Evolutionary conservation across 2,329 filamentous ascomycete genomes (phyloP), one percentile per base, ranked within the genome.

Genomic region (Aspergillus amoenus): DNA sequence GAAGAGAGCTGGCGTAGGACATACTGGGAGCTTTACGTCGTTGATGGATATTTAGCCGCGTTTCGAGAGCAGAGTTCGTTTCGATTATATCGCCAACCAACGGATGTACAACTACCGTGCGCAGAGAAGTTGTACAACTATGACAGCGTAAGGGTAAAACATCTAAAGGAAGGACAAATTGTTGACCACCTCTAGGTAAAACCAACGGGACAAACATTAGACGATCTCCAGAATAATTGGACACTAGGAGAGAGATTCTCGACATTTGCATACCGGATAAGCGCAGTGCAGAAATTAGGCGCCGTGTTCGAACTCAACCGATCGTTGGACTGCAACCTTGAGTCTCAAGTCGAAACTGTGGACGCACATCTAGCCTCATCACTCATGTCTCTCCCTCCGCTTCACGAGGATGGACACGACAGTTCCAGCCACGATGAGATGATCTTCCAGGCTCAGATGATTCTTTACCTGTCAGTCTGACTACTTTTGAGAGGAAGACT

Each of bases 1-100:
- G 89, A 93, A 69, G 91, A 96, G 73, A 90, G 88, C 71, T 91
- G 89, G 86, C 83, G 90, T 13, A 80, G 91, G 58, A 96, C 91
- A 1, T 96, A 90, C 89, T 95, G 91, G 91, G 90, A 83, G 64
- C 66, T 88, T 42, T 92, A 87, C 68, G 82, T 89, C 12, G 83
- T 89, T 12, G 90, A 93, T 67, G 89, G 88, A 46, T 87, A 93
- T 81, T 82, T 93, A 61, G 88, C 90, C 4, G 89, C 89, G 4
- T 85, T 93, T 58, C 17, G 61, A 8, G 59, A 64, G 12, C 58
- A 64, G 45, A 59, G 30, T 42, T 48, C 55, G 13, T 61, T 64
- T 40, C 47, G 49, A 13, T 50, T 68, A 21, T 61, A 62, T 37
- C 50, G 42, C 69, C 79, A 90, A 7, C 70, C 76, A 3, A 81